Evolutionary conservation across 2,329 filamentous ascomycete species (phyloP), one percentile per base, ranked within the genome.

Genomic region (Penicillium sp.): DNA sequence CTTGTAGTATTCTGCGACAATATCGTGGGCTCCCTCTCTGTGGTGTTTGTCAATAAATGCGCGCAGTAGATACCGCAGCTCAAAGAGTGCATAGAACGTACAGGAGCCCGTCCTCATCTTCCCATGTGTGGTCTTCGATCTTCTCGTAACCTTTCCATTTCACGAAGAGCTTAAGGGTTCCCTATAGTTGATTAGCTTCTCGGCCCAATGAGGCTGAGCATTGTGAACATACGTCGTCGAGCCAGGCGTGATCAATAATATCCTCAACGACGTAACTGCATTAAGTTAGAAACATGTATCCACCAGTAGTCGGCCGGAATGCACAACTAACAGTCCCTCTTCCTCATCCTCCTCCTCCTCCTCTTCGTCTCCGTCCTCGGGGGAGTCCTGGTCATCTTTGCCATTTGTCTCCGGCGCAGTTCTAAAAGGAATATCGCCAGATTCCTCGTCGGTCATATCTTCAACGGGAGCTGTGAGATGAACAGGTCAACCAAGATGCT

Each of bases 131-230:
- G 45, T 81, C 77, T n/a, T 65, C 60, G 2, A 71, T 69, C 6
- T 75, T 65, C 2, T 76, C 70, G 50, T 78, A 81, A 5, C 76
- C 77, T 58, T 75, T 74, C 78, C 78, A 81, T 62, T 80, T 80
- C 31, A 80, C 76, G 8, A 70, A 60, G 20, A 78, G 71, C 35
- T 72, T 56, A 24, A 79, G 65, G 18, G 64, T 65, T 34, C 71
- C 71, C 75, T 78, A 40, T 40, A 51, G 13, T 53, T 50, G n/a
- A 50, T 68, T 50, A 72, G 64, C 55, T 18, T 29, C 37, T 44
- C 43, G 20, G 13, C 31, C 35, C 35, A 34, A 11, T 29, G 42
- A 20, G 29, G 34, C 11, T 22, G 32, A 37, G 34, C 16, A 24
- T 29, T 14, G 16, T 20, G n/a, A 18, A 48, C 34, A 34, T 59